Conservation (phyloP, 2,329 filamentous ascomycete species). For the Alternaria atra region DNA sequence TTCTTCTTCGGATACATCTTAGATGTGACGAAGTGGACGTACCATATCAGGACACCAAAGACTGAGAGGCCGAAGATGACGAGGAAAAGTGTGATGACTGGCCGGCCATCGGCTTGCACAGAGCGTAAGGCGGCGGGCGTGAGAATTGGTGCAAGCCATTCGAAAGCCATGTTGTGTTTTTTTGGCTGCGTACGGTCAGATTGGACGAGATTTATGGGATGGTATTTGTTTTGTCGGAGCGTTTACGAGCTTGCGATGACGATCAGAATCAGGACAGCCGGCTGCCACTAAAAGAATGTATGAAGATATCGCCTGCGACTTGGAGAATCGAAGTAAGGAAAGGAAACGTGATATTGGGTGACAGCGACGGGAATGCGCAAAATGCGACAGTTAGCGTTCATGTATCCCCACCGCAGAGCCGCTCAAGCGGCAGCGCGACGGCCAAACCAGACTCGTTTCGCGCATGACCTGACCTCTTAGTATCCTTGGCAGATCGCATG, state of each 20-base stretch:
- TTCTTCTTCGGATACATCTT: conserved; percentile 41
- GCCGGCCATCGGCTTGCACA: conserved; percentile 69
- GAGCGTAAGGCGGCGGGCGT: conserved; percentile 44
- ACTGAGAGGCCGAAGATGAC: conserved; percentile 73
- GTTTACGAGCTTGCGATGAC: conserved; percentile 5
- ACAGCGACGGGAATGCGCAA: conserved; percentile 19
- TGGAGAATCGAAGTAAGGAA: conserved; percentile 14
- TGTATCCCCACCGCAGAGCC: conserved; percentile 17
- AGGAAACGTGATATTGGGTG: conserved; percentile 18
- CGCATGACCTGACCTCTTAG: conserved; percentile 28
- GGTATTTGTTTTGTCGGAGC: not conserved
- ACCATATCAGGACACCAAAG: conserved; percentile 37
- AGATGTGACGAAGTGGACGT: conserved; percentile 42
- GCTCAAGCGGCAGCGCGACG: conserved; percentile 30
- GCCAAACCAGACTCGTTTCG: conserved; percentile 37
- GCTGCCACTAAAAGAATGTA: conserved; percentile 25
- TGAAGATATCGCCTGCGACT: conserved; percentile 21
- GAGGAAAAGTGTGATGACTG: conserved; percentile 85
- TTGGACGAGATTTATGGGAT: not conserved
- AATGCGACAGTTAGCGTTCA: conserved; percentile 25
- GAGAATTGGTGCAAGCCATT: conserved; percentile 44
- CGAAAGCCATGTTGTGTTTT: conserved; percentile 35
- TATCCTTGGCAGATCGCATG: conserved; percentile 21
- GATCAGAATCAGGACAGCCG: conserved; percentile 26
- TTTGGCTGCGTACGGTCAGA: not conserved